A percentile compares a stretch with the other conserved stretches of the same genome.
Evolutionary conservation across 371 early-diverging fungal species (phyloP).

Genomic region (Amoeboaphelidium protococcarum): DNA sequence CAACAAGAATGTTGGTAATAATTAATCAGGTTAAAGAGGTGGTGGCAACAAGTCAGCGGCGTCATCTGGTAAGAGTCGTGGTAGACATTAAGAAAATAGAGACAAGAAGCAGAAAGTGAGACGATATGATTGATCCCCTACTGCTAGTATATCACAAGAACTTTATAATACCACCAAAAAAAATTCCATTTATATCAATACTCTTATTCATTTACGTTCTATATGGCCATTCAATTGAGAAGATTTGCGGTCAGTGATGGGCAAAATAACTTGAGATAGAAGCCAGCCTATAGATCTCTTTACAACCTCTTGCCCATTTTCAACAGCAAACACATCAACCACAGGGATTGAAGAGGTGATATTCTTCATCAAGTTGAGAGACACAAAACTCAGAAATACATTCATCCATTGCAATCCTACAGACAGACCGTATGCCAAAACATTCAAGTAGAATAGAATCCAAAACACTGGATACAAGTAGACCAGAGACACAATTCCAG

Average conservation of each 20-base stretch:
- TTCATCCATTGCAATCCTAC: background rate
- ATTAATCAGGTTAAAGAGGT: background rate
- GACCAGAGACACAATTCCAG: background rate
- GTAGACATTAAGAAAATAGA: background rate
- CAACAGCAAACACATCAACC: too few relatives aligned
- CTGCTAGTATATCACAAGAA: background rate
- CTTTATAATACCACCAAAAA: too few relatives aligned
- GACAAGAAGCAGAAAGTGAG: background rate
- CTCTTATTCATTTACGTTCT: too few relatives aligned
- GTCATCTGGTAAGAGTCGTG: background rate
- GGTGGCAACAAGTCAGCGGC: background rate
- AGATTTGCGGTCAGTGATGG: too few relatives aligned
- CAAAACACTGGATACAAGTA: background rate
- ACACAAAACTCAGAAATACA: background rate
- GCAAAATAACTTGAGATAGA: too few relatives aligned
- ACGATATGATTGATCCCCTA: background rate
- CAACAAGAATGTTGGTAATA: conserved; percentile 7
- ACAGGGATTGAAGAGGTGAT: too few relatives aligned
- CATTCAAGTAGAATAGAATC: background rate
- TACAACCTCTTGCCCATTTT: too few relatives aligned
- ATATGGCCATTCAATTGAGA: too few relatives aligned
- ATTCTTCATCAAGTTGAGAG: background rate
- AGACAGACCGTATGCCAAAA: background rate
- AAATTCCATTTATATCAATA: too few relatives aligned
- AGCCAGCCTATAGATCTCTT: too few relatives aligned